Percentiles rank a stretch among this genome's conserved stretches.
These are phyloP conservation scores for Pyrenophora teres DNA, from an alignment of 2,329 filamentous ascomycete species.

Conservation along the genomic window DNA sequence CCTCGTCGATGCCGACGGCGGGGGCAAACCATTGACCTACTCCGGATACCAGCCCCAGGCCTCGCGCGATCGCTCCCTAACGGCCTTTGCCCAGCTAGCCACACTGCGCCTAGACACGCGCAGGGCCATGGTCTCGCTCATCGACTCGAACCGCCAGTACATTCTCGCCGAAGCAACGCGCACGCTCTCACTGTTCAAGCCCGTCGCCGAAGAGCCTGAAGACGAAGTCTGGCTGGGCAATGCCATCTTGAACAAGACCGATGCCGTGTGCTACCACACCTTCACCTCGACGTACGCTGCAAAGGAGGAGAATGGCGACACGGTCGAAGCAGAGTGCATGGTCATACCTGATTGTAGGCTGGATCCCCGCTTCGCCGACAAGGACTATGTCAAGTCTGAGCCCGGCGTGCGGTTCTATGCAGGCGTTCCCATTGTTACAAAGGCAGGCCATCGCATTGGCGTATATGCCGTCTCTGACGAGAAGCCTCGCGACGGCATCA, in stretches of 20 bases:
- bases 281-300: conserved; percentile 33
- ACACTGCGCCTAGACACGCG: conserved; percentile 40
- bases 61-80: conserved; percentile 38
- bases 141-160: conserved; percentile 45
- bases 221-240: conserved; percentile 42
- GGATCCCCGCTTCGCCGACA: conserved; percentile 31
- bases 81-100: conserved; percentile 45
- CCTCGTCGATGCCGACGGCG: conserved; percentile 33
- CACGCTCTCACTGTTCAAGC: conserved; percentile 40
- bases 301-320: conserved; percentile 25
- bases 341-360: conserved; percentile 34
- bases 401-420: conserved; percentile 41
- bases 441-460: conserved; percentile 37
- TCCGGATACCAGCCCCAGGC: conserved; percentile 26
- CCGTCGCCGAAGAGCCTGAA: conserved; percentile 24
- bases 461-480: conserved; percentile 41
- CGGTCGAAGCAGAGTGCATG: conserved; percentile 25
- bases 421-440: conserved; percentile 39
- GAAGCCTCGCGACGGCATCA: conserved; percentile 29
- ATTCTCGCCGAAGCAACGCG: conserved; percentile 48
- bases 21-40: conserved; percentile 33
- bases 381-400: conserved; percentile 33
- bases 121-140: conserved; percentile 45
- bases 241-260: conserved; percentile 34
- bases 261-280: conserved; percentile 38